A percentile compares a stretch with the other conserved stretches of the same genome.
Conservation (phyloP, 1,139 yeast species). For the Lizanozyma gosingica region DNA sequence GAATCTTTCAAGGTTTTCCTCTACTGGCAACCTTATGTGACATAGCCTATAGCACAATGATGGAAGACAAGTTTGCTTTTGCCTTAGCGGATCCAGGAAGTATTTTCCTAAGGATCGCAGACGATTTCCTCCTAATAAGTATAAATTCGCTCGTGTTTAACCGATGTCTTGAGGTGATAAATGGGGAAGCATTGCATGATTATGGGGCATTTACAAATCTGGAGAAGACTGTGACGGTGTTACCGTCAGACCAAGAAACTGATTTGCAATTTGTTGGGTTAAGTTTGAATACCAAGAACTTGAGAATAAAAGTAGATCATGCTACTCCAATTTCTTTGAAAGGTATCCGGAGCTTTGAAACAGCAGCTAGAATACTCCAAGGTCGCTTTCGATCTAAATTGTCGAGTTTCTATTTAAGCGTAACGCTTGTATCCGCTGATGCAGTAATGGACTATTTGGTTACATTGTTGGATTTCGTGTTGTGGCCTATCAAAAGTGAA, state of each 20-base stretch:
- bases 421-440: constrained; percentile 5
- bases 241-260: constrained; percentile 5
- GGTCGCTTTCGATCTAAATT: constrained; percentile 9
- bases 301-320: constrained; percentile 5
- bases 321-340: constrained; percentile 4
- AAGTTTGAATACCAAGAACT: constrained; percentile 13
- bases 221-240: constrained; percentile 37
- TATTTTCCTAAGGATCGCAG: constrained; percentile 60
- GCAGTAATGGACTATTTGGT: constrained; percentile 8
- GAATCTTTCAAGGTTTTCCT: constrained; percentile 83
- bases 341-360: constrained; percentile 7
- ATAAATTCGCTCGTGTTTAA: constrained; percentile 18
- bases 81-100: constrained; percentile 17
- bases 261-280: constrained; percentile 25
- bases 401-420: constrained; percentile 6
- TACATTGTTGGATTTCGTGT: constrained; percentile 5
- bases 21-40: constrained; percentile 74
- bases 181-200: constrained; percentile 30
- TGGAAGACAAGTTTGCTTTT: constrained; percentile 34
- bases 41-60: constrained; percentile 57
- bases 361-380: constrained; percentile 10
- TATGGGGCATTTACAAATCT: constrained; percentile 57
- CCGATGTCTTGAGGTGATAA: constrained; percentile 12
- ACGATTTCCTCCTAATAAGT: constrained; percentile 73
- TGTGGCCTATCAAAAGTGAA: constrained; percentile 5